Conservation (phyloP, 2,329 filamentous ascomycete species). For the Hymenoscyphus albidus region DNA sequence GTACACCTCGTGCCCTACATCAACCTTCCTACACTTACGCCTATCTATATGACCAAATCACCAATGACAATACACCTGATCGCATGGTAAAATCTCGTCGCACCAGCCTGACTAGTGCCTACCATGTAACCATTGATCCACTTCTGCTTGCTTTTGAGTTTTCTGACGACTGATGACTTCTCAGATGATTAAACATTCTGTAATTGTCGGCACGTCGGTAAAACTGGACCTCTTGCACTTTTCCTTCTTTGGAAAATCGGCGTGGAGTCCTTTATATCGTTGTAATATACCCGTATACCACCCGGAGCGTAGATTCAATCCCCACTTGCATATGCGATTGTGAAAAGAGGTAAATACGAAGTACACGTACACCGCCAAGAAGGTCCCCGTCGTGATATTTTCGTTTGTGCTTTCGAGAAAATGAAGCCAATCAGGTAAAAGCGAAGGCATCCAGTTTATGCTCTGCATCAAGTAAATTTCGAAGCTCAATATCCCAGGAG, state of each 20-base stretch:
- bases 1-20: constrained; percentile 43
- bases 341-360: neutral
- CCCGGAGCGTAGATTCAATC: neutral
- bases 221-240: constrained; percentile 38
- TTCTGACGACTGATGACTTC: constrained; percentile 38
- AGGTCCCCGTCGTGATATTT: neutral
- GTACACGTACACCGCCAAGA: neutral
- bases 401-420: neutral
- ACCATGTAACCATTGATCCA: constrained; percentile 41
- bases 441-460: neutral
- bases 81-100: constrained; percentile 38
- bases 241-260: constrained; percentile 22
- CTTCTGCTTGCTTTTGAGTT: constrained; percentile 44
- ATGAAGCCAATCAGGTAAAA: neutral
- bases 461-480: constrained; percentile 23
- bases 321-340: neutral
- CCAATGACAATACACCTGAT: constrained; percentile 36
- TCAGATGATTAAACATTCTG: constrained; percentile 46
- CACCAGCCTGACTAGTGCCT: constrained; percentile 42
- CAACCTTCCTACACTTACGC: constrained; percentile 16
- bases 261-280: constrained; percentile 9
- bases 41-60: constrained; percentile 29
- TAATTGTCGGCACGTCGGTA: constrained; percentile 41
- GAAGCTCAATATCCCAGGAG: constrained; percentile 30
- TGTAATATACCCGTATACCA: neutral